These are phyloP conservation scores for Discostella pseudostelligera DNA, from an alignment of 108 stramenopile species.

Conservation along the genomic window DNA sequence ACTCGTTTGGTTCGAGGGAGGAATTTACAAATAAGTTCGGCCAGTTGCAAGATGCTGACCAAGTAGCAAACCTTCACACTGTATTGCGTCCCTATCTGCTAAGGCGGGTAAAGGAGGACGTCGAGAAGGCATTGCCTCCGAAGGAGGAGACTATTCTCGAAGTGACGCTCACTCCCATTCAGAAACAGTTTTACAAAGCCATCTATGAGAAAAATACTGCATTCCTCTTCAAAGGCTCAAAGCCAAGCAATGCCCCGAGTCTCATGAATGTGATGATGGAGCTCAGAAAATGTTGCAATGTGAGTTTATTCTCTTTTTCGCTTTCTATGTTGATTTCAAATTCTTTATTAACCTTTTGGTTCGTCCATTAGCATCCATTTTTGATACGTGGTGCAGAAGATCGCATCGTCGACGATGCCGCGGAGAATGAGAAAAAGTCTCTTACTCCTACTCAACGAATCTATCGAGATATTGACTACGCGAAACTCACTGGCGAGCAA, in stretches of 20 bases:
- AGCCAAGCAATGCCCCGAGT: conserved; percentile 82
- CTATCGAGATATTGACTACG: conserved; percentile 50
- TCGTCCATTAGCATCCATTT: conserved; percentile 63
- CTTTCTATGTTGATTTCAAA: background rate
- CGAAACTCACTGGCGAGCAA: conserved; percentile 74
- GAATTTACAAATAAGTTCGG: conserved; percentile 85
- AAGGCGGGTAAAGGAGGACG: conserved; percentile 97
- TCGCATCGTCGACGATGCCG: conserved; percentile 76
- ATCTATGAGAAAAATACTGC: conserved; percentile 96
- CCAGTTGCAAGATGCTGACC: conserved; percentile 76
- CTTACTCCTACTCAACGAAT: conserved; percentile 18
- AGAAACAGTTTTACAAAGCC: conserved; percentile 96
- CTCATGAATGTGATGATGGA: conserved; percentile 99
- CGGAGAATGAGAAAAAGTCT: conserved; percentile 39
- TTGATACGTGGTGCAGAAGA: conserved; percentile 85
- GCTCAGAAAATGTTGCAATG: conserved; percentile 94
- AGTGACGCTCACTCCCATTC: conserved; percentile 92
- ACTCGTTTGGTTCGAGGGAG: conserved; percentile 63
- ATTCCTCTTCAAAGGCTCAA: conserved; percentile 80
- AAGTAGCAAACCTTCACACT: conserved; percentile 89
- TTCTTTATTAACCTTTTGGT: background rate
- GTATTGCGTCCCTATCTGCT: conserved; percentile 92
- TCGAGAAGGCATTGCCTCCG: conserved; percentile 93
- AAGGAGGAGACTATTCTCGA: conserved; percentile 98
- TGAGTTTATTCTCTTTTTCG: conserved; percentile 32